A percentile compares a stretch with the other conserved stretches of the same genome.
phyloP scores from a whole-genome alignment of 2,329 filamentous ascomycete genomes.

The Colletotrichum sp. region DNA sequence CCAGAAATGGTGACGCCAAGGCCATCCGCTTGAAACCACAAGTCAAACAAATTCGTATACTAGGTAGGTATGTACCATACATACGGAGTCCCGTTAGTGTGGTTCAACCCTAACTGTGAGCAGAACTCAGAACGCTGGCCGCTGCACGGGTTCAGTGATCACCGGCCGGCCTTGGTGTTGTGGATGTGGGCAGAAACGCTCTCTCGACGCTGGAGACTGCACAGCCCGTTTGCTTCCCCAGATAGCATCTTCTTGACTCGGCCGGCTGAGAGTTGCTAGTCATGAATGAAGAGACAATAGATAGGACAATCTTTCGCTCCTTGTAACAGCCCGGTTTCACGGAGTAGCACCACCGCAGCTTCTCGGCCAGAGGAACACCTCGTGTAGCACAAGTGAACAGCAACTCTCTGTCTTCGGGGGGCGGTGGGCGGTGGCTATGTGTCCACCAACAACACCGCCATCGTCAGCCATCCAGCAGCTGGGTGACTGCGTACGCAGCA shows the following conservation, averaged over 20 bases:
- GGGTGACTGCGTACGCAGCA: neutral
- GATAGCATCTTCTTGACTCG: slow-evolving; percentile 6
- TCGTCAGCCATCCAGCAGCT: neutral
- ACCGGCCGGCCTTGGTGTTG: neutral
- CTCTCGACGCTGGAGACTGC: neutral
- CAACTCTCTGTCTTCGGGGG: neutral
- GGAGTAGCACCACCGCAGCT: neutral
- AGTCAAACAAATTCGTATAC: neutral
- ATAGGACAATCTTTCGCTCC: neutral
- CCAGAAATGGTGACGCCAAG: slow-evolving; percentile 8
- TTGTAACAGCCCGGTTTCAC: slow-evolving; percentile 9
- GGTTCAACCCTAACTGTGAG: neutral
- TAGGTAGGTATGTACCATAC: neutral
- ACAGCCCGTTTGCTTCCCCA: neutral
- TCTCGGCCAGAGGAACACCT: neutral
- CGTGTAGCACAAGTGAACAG: neutral
- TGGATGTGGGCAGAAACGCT: neutral
- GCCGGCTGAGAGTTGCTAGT: neutral
- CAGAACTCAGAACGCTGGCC: neutral
- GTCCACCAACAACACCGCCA: neutral
- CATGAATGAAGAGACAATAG: neutral
- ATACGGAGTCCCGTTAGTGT: neutral
- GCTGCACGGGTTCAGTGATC: neutral
- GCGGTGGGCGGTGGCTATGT: neutral
- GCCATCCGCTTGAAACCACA: neutral